phyloP scores from a whole-genome alignment of 2,329 filamentous ascomycete genomes.

The Trichoderma lentiforme region DNA sequence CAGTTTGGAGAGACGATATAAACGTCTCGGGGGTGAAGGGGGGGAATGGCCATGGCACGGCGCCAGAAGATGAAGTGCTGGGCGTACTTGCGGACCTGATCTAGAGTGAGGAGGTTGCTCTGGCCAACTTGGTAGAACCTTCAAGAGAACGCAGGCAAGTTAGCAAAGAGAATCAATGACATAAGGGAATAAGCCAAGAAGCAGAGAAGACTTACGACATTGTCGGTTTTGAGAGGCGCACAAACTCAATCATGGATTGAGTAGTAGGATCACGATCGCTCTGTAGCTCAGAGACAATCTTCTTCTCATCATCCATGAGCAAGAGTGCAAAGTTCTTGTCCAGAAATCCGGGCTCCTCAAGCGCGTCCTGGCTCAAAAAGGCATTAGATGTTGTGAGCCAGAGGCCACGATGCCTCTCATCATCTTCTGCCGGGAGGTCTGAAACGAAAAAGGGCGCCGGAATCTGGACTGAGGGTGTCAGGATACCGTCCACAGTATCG shows the following conservation, averaged over 20 bases:
- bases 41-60: slow-evolving; percentile 84
- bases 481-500: slow-evolving; percentile 56
- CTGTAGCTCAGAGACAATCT: slow-evolving; percentile 70
- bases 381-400: slow-evolving; percentile 87
- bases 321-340: slow-evolving; percentile 86
- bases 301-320: slow-evolving; percentile 76
- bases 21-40: slow-evolving; percentile 81
- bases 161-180: background rate
- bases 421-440: slow-evolving; percentile 66
- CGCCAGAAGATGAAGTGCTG: slow-evolving; percentile 96
- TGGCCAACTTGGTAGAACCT: slow-evolving; percentile 67
- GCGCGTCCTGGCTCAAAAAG: slow-evolving; percentile 64
- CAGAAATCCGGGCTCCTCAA: slow-evolving; percentile 64
- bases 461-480: slow-evolving; percentile 63
- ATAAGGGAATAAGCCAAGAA: too few relatives aligned
- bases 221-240: slow-evolving; percentile 68
- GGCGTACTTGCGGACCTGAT: slow-evolving; percentile 81
- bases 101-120: slow-evolving; percentile 68
- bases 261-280: slow-evolving; percentile 73
- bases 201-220: slow-evolving; percentile 44
- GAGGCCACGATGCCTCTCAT: slow-evolving; percentile 68
- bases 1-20: slow-evolving; percentile 93
- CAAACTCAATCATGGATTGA: slow-evolving; percentile 75
- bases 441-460: slow-evolving; percentile 66
- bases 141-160: background rate